Evolutionary conservation across 1,284 basidiomycete species (phyloP).

Genomic region (Cryptococcus sp.): DNA sequence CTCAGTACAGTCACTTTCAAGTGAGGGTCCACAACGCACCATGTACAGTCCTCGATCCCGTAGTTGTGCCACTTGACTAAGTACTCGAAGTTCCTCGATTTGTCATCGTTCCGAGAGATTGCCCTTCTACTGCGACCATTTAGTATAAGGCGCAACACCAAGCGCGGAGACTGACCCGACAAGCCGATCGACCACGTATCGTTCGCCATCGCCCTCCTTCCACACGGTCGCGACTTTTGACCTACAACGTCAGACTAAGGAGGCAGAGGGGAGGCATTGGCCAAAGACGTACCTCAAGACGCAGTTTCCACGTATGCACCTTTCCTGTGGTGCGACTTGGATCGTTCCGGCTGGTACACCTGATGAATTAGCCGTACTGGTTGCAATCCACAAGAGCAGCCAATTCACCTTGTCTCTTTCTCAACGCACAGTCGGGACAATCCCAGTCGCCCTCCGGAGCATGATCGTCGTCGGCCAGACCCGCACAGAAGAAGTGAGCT

Average conservation of each 20-base stretch:
- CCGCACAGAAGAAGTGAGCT: slow-evolving; percentile 6
- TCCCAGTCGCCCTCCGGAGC: slow-evolving; percentile 5
- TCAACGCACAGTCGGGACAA: slow-evolving; percentile 5
- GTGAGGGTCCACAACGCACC: slow-evolving; percentile 9
- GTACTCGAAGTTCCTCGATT: slow-evolving; percentile 1
- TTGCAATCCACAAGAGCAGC: too few relatives aligned
- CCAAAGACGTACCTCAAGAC: neutral
- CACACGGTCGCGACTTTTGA: neutral
- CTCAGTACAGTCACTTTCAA: neutral
- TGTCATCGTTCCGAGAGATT: slow-evolving; percentile 1
- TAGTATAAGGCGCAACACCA: neutral
- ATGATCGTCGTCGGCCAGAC: slow-evolving; percentile 4
- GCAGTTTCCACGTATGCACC: slow-evolving; percentile 3
- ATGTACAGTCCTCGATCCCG: slow-evolving; percentile 12
- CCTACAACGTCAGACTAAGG: neutral
- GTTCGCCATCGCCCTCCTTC: neutral
- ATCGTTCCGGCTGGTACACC: neutral
- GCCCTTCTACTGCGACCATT: slow-evolving; percentile 1
- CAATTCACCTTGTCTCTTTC: neutral
- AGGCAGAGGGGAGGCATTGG: neutral
- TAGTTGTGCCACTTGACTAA: slow-evolving; percentile 6
- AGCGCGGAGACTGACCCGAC: slow-evolving; percentile 1
- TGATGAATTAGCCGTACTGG: neutral
- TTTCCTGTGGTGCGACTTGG: neutral
- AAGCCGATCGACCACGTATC: slow-evolving; percentile 1